phyloP scores from a whole-genome alignment of 352 stramenopile genomes.

The Elongisporangium undulatum region DNA sequence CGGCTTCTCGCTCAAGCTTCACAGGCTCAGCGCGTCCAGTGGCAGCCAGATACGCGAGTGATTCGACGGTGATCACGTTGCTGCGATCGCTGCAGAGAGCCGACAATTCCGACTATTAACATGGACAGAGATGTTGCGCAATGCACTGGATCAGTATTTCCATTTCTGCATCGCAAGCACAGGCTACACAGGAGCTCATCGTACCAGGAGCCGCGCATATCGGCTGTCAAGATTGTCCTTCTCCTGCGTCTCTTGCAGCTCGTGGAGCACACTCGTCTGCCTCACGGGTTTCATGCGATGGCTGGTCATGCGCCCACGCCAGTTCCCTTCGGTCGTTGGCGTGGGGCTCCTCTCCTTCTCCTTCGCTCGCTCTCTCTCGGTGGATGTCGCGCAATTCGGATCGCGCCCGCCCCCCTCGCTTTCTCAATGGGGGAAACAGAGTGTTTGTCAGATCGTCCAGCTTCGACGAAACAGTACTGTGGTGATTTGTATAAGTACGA shows the following conservation, averaged over 20 bases:
- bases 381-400: neutral
- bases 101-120: constrained; percentile 47
- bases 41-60: constrained; percentile 60
- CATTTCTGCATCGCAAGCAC: neutral
- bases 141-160: neutral
- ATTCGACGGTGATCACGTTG: constrained; percentile 72
- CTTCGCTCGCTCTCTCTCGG: neutral
- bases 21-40: constrained; percentile 57
- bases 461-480: neutral
- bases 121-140: constrained; percentile 1
- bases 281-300: constrained; percentile 27
- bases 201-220: constrained; percentile 74
- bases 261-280: constrained; percentile 74
- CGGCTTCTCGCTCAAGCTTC: constrained; percentile 65
- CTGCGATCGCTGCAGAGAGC: constrained; percentile 68
- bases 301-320: constrained; percentile 14
- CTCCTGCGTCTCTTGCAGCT: constrained; percentile 74
- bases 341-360: neutral
- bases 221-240: constrained; percentile 65
- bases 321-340: neutral
- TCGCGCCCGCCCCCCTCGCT: neutral
- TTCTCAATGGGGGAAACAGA: neutral
- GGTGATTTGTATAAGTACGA: neutral
- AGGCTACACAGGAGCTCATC: neutral
- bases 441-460: neutral